These are phyloP conservation scores for Clarkia xantiana DNA, from an alignment of 345 rosid species.

Conservation along the genomic window DNA sequence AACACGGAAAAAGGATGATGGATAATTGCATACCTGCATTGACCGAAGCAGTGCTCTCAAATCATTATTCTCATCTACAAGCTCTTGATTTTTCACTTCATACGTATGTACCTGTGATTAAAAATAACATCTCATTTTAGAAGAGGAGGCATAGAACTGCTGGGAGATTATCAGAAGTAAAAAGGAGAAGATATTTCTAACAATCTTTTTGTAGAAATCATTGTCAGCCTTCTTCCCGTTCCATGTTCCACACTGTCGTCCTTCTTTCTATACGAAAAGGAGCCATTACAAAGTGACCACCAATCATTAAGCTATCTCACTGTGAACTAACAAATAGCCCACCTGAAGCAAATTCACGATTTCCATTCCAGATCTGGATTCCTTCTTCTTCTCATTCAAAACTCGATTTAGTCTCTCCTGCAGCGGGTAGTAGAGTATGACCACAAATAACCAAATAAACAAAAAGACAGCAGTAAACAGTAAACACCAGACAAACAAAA, in stretches of 20 bases:
- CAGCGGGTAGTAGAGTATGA: background rate
- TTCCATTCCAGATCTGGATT: slow-evolving; percentile 95
- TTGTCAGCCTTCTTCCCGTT: slow-evolving; percentile 92
- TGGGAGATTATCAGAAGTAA: background rate
- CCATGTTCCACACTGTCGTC: slow-evolving; percentile 97
- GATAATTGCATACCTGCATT: slow-evolving; percentile 82
- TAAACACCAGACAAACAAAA: too few relatives aligned
- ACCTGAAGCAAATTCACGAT: slow-evolving; percentile 98
- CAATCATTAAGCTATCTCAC: background rate
- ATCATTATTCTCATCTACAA: slow-evolving; percentile 76
- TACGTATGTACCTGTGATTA: slow-evolving; percentile 77
- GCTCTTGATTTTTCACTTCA: slow-evolving; percentile 85
- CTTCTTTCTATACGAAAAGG: slow-evolving; percentile 66
- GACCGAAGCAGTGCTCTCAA: slow-evolving; percentile 79
- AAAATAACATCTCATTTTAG: background rate
- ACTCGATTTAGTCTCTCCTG: slow-evolving; percentile 96
- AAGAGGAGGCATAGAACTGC: slow-evolving; percentile 5
- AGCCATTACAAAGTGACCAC: background rate
- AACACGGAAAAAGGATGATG: background rate
- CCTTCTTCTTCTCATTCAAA: slow-evolving; percentile 97
- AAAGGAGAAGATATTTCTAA: slow-evolving; percentile 19
- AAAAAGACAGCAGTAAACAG: background rate
- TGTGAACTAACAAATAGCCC: background rate
- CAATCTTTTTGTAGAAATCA: slow-evolving; percentile 91
- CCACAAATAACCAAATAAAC: background rate